Conservation (phyloP, 1,284 basidiomycete genomes). For the Leccinum griseonigrum region DNA sequence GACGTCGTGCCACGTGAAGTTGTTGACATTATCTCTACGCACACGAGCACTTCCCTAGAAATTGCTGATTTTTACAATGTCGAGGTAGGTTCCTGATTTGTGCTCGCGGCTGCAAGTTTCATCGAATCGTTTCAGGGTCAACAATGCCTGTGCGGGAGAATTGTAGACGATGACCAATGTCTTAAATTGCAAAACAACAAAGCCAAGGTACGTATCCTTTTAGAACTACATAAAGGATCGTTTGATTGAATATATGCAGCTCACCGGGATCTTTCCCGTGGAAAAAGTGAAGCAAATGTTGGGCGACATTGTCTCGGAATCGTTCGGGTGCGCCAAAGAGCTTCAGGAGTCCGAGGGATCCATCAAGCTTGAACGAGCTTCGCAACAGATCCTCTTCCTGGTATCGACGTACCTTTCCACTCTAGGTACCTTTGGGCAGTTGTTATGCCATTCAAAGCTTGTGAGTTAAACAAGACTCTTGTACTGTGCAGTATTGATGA, state of each 20-base stretch:
- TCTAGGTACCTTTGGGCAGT: slow-evolving; percentile 98
- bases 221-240: neutral
- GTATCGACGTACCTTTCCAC: slow-evolving; percentile 99
- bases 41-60: too few species aligned
- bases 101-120: too few species aligned
- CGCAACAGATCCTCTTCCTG: slow-evolving; percentile 93
- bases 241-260: slow-evolving; percentile 39
- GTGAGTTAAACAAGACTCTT: slow-evolving; percentile 43
- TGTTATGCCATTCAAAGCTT: slow-evolving; percentile 94
- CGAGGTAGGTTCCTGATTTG: too few species aligned
- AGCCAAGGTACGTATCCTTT: slow-evolving; percentile 61
- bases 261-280: slow-evolving; percentile 79
- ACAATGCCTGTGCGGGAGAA: too few species aligned
- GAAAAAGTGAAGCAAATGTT: slow-evolving; percentile 94
- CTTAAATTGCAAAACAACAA: too few species aligned
- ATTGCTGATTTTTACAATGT: too few species aligned
- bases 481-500: slow-evolving; percentile 20
- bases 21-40: too few species aligned
- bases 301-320: slow-evolving; percentile 85
- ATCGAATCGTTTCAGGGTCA: too few species aligned
- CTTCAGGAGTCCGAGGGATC: slow-evolving; percentile 82
- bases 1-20: too few species aligned
- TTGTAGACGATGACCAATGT: too few species aligned
- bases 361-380: slow-evolving; percentile 94
- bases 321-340: slow-evolving; percentile 76